phyloP scores from a whole-genome alignment of 163 green algal species.

The Trebouxiophyceae sp. region DNA sequence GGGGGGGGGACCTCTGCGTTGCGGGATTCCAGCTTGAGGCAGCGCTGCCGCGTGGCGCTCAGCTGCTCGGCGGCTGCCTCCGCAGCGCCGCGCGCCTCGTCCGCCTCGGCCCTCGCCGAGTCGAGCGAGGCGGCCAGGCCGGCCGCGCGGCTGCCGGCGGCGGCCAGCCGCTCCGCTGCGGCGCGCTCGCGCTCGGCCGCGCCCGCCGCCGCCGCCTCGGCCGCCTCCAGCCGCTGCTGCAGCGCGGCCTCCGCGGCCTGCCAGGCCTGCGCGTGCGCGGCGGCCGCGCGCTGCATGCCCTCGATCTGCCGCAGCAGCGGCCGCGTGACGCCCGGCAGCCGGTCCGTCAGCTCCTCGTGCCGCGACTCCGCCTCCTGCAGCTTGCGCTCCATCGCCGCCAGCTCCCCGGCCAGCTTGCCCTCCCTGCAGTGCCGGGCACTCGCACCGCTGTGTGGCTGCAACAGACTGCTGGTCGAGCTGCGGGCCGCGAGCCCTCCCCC shows the following conservation, averaged over 20 bases:
- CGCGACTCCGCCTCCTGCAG: constrained; percentile 75
- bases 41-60: no score
- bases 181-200: constrained; percentile 13
- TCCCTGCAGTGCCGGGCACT: constrained; percentile 61
- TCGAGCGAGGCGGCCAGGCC: constrained; percentile 23
- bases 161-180: constrained; percentile 8
- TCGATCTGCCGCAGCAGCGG: constrained; percentile 91
- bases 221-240: constrained; percentile 33
- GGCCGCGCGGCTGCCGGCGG: not conserved
- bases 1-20: no score
- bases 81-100: no score
- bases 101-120: no score
- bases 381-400: constrained; percentile 56
- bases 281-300: constrained; percentile 55
- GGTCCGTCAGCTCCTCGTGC: constrained; percentile 75
- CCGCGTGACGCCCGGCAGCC: constrained; percentile 80
- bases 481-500: no score
- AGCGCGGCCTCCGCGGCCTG: constrained; percentile 58
- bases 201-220: constrained; percentile 38
- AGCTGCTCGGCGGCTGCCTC: no score
- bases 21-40: no score
- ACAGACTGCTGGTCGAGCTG: not conserved
- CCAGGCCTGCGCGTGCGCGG: constrained; percentile 64
- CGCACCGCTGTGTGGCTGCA: not conserved
- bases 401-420: constrained; percentile 65